Percentiles rank a stretch among this genome's conserved stretches.
Conservation (phyloP, 225 moss, liverwort and hornwort species). For the Sphagnum contortum region DNA sequence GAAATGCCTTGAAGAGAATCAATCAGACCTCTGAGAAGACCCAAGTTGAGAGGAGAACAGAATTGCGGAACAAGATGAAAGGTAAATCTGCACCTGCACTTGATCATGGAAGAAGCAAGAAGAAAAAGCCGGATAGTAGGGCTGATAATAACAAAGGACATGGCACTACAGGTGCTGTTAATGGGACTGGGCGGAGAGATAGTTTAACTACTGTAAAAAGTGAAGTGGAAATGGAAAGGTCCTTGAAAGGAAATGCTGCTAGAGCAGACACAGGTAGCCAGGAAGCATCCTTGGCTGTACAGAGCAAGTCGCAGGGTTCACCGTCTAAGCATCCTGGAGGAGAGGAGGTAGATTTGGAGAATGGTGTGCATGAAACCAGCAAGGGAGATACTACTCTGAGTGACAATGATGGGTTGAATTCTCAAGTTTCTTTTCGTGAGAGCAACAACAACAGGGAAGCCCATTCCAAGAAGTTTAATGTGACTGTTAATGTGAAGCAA, state of each 20-base stretch:
- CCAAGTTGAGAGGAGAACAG: conserved; percentile 16
- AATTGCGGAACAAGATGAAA: conserved; percentile 30
- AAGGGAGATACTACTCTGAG: conserved; percentile 12
- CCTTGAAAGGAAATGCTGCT: conserved; percentile 29
- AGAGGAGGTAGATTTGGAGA: conserved; percentile 15
- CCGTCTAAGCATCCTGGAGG: conserved; percentile 10
- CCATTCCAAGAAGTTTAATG: conserved; percentile 14
- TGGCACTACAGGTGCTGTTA: conserved; percentile 1
- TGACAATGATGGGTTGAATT: conserved; percentile 6
- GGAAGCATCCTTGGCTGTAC: conserved; percentile 20
- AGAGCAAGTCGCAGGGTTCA: conserved; percentile 15
- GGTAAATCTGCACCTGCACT: conserved; percentile 21
- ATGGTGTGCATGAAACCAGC: conserved; percentile 17
- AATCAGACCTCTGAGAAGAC: conserved; percentile 54
- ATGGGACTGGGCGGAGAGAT: conserved; percentile 17
- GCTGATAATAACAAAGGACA: conserved; percentile 17
- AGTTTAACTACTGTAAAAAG: conserved; percentile 11
- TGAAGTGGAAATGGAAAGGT: conserved; percentile 19
- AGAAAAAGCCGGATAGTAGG: conserved; percentile 20
- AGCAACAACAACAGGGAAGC: conserved; percentile 21
- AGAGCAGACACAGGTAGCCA: conserved; percentile 39
- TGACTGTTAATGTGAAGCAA: conserved; percentile 13
- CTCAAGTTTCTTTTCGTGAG: conserved; percentile 11
- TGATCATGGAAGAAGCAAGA: conserved; percentile 53
- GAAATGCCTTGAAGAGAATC: conserved; percentile 55